phyloP scores from a whole-genome alignment of 441 rosid genomes.

The Adansonia madagascariensis region DNA sequence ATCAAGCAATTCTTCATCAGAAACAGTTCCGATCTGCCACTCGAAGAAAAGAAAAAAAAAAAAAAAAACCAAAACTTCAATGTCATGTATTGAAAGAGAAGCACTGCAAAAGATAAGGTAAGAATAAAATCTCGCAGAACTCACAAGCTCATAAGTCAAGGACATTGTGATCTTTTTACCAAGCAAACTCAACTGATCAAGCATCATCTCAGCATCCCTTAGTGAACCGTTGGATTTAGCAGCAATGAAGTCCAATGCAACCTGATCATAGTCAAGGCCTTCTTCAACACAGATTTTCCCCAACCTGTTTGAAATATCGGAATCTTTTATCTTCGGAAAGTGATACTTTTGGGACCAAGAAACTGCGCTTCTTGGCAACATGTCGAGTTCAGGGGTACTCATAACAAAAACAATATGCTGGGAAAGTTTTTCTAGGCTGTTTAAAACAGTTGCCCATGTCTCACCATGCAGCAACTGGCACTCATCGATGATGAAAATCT shows the following conservation, averaged over 20 bases:
- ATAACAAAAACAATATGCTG: constrained; percentile 65
- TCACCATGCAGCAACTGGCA: constrained; percentile 75
- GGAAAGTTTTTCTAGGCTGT: constrained; percentile 62
- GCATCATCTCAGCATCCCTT: constrained; percentile 90
- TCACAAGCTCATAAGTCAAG: constrained; percentile 79
- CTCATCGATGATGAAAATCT: constrained; percentile 75
- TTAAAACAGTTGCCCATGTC: constrained; percentile 71
- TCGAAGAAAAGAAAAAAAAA: background rate
- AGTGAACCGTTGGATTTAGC: constrained; percentile 86
- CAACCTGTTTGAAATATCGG: constrained; percentile 60
- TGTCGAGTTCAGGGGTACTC: constrained; percentile 76
- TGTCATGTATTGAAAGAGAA: constrained; percentile 8
- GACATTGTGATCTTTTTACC: constrained; percentile 74
- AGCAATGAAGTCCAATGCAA: constrained; percentile 79
- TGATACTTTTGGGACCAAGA: constrained; percentile 77
- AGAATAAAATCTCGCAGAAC: constrained; percentile 34
- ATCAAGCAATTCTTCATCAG: constrained; percentile 90
- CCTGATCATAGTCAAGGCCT: constrained; percentile 68
- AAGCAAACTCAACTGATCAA: constrained; percentile 84
- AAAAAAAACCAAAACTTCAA: background rate
- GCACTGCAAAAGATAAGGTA: background rate
- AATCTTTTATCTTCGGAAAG: constrained; percentile 68
- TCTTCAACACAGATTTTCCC: constrained; percentile 70
- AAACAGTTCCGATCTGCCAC: constrained; percentile 82
- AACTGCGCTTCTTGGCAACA: constrained; percentile 71